Conservation (phyloP, 345 rosid species). For the Conringia planisiliqua region DNA sequence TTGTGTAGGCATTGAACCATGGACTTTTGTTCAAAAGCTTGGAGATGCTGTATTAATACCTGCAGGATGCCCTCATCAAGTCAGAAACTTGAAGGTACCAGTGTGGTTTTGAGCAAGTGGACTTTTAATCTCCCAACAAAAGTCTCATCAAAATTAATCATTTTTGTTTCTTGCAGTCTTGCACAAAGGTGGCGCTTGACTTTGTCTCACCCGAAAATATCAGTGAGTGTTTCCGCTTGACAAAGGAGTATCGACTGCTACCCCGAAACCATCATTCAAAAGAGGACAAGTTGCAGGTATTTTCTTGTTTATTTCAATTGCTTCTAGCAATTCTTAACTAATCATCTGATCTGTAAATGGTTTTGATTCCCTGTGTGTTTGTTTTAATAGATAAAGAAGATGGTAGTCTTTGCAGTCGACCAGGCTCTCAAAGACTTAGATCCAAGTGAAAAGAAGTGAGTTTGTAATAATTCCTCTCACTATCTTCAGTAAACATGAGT, state of each 20-base stretch:
- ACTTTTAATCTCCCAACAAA: not conserved
- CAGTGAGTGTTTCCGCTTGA: constrained; percentile 49
- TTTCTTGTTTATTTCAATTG: not conserved
- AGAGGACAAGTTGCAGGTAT: constrained; percentile 66
- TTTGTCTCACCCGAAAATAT: constrained; percentile 67
- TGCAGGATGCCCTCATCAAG: constrained; percentile 41
- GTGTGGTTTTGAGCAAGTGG: not conserved
- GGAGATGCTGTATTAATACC: constrained; percentile 37
- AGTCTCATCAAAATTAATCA: not conserved
- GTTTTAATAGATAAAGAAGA: constrained; percentile 29
- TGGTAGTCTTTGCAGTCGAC: constrained; percentile 19
- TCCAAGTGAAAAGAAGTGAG: constrained; percentile 9
- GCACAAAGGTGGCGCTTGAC: constrained; percentile 65
- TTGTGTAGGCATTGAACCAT: constrained; percentile 36
- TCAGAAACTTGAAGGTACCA: constrained; percentile 31
- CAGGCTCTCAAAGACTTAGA: constrained; percentile 15
- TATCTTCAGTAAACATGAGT: not conserved
- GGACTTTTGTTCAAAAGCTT: constrained; percentile 37
- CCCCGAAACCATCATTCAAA: constrained; percentile 52
- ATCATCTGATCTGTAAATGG: not conserved
- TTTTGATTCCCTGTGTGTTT: not conserved
- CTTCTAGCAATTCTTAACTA: not conserved
- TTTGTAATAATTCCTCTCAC: not conserved
- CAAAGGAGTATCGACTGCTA: constrained; percentile 56
- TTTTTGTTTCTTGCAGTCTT: constrained; percentile 42